A percentile compares a stretch with the other conserved stretches of the same genome.
phyloP scores from a whole-genome alignment of 257 asterid genomes.

The Solanum lycopersicoides region DNA sequence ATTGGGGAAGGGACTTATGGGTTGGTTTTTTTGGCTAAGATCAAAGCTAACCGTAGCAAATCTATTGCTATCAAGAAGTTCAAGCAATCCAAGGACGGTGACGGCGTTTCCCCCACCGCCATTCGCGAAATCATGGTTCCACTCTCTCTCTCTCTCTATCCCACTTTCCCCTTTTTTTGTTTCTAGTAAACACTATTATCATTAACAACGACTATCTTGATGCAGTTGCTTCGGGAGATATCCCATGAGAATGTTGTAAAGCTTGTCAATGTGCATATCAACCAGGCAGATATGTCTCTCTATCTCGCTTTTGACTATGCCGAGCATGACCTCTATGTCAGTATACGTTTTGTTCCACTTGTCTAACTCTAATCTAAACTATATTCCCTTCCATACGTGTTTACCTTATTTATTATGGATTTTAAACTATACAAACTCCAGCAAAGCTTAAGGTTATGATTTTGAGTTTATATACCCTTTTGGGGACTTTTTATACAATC shows the following conservation, averaged over 20 bases:
- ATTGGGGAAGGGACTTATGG: constrained; percentile 98
- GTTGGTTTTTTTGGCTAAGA: constrained; percentile 83
- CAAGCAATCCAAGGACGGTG: constrained; percentile 98
- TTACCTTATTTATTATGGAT: neutral
- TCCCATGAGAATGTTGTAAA: constrained; percentile 85
- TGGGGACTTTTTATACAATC: neutral
- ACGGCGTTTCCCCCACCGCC: constrained; percentile 98
- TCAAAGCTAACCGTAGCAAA: constrained; percentile 67
- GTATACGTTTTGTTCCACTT: constrained; percentile 12
- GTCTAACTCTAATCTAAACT: neutral
- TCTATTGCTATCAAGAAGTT: constrained; percentile 91
- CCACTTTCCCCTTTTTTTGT: neutral
- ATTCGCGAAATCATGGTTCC: constrained; percentile 95
- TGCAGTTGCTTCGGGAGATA: constrained; percentile 98
- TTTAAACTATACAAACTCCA: neutral
- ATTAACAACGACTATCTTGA: neutral
- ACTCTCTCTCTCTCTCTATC: neutral
- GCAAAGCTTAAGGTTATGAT: neutral
- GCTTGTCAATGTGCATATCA: constrained; percentile 97
- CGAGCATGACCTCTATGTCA: constrained; percentile 94
- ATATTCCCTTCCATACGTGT: neutral
- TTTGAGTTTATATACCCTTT: neutral
- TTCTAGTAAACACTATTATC: neutral
- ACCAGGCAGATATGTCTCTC: constrained; percentile 88
- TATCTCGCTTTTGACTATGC: constrained; percentile 97